phyloP scores from a whole-genome alignment of 805 yeast genomes.

The Zygosaccharomyces bisporus region DNA sequence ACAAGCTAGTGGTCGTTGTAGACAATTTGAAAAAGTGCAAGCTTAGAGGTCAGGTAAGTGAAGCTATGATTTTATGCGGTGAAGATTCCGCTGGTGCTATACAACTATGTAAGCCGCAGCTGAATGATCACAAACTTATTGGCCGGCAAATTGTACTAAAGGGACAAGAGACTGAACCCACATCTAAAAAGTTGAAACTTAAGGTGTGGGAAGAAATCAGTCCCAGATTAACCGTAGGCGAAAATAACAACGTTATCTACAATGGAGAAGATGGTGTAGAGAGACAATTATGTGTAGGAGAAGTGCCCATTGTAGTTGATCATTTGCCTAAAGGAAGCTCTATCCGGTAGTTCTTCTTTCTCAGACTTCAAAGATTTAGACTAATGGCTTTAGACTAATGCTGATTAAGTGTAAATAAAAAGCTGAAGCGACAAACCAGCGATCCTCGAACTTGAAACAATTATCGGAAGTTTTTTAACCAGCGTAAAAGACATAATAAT shows the following conservation, averaged over 20 bases:
- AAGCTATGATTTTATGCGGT: conserved; percentile 69
- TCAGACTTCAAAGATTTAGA: no score
- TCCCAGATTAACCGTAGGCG: conserved; percentile 17
- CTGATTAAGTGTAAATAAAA: no score
- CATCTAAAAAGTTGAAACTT: conserved; percentile 18
- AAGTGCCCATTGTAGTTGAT: conserved; percentile 13
- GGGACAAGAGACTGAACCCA: not conserved
- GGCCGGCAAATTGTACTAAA: conserved; percentile 18
- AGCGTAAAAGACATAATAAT: no score
- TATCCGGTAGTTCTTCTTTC: conserved; percentile 15
- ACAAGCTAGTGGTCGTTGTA: conserved; percentile 48
- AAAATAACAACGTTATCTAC: conserved; percentile 13
- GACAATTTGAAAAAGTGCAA: conserved; percentile 58
- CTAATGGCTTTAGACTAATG: no score
- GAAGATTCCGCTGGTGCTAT: conserved; percentile 28
- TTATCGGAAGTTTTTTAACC: no score
- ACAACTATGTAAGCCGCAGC: conserved; percentile 18
- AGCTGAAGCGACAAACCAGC: no score
- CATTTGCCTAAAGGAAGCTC: conserved; percentile 19
- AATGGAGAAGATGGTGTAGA: conserved; percentile 16
- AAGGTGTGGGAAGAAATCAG: conserved; percentile 25
- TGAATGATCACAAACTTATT: not conserved
- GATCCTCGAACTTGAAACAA: no score
- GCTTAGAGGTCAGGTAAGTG: conserved; percentile 58
- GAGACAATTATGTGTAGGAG: conserved; percentile 13